Evolutionary conservation across 192 early-diverging fungal species (phyloP).

Genomic region (Fimicolochytrium jonesii): DNA sequence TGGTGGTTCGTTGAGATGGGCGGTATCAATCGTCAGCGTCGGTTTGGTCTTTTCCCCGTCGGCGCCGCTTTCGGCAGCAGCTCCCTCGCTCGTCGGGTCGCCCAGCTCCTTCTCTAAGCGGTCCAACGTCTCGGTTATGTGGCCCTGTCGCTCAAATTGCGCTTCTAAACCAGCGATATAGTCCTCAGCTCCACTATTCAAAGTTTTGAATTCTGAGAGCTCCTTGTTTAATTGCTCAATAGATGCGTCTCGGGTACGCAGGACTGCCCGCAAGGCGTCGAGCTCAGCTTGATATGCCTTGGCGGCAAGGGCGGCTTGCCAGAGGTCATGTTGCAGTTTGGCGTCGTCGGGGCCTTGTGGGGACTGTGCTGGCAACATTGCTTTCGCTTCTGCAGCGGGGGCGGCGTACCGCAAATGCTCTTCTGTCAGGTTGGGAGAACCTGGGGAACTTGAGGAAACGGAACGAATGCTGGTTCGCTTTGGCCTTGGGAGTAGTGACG

Average conservation of each 20-base stretch:
- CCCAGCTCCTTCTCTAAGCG: slow-evolving; percentile 12
- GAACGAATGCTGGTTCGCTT: no score
- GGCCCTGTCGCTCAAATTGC: not conserved
- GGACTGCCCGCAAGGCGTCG: not conserved
- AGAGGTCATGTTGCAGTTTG: slow-evolving; percentile 9
- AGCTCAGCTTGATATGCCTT: slow-evolving; percentile 1
- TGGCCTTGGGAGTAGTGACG: no score
- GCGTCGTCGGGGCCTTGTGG: no score
- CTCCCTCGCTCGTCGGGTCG: not conserved
- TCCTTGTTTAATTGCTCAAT: slow-evolving; percentile 2
- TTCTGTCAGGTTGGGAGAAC: no score
- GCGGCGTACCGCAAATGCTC: no score
- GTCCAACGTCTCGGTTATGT: not conserved
- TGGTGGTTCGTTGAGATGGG: no score
- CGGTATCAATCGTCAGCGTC: no score
- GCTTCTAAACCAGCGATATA: slow-evolving; percentile 21
- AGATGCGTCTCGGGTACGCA: not conserved
- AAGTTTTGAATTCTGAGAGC: not conserved
- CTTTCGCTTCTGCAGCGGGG: not conserved
- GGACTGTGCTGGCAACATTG: not conserved
- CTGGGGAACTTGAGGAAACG: no score
- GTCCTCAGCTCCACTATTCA: slow-evolving; percentile 14
- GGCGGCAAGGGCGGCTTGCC: slow-evolving; percentile 7
- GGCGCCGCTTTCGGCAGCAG: not conserved
- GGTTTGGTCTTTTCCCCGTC: no score